These are phyloP conservation scores for Plasmopara halstedii DNA, from an alignment of 352 stramenopile genomes.

Conservation along the genomic window DNA sequence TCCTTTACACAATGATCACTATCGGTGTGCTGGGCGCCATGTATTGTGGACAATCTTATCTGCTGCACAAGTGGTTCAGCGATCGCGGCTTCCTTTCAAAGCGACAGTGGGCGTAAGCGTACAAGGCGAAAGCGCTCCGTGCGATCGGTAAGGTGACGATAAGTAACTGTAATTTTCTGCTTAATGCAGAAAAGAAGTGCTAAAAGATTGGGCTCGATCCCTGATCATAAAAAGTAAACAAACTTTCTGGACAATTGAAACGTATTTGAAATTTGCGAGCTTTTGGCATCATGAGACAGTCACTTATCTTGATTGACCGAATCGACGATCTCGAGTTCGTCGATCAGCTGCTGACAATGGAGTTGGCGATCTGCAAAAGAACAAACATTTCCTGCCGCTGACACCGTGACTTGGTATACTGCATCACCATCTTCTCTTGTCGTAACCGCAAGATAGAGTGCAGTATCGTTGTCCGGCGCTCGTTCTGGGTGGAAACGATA, in stretches of 20 bases:
- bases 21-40: conserved; percentile 56
- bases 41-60: conserved; percentile 64
- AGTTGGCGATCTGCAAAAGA: conserved; percentile 7
- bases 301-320: conserved; percentile 3
- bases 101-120: conserved; percentile 56
- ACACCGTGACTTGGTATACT: conserved; percentile 19
- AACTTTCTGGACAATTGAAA: too few species aligned
- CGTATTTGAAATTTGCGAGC: not conserved
- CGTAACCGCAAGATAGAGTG: conserved; percentile 29
- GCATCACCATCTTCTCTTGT: not conserved
- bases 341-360: conserved; percentile 26
- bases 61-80: conserved; percentile 83
- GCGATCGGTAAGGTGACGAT: not conserved
- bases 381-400: conserved; percentile 7
- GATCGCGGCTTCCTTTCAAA: conserved; percentile 62
- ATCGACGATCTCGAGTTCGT: conserved; percentile 26
- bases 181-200: not conserved
- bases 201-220: not conserved
- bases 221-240: too few species aligned
- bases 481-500: conserved; percentile 31
- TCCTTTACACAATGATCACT: conserved; percentile 75
- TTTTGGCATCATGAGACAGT: not conserved
- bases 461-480: not conserved
- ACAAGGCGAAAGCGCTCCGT: not conserved
- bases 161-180: not conserved